Base-by-base conservation (phyloP, 352 stramenopile species). In the Pythium phragmiticola region DNA sequence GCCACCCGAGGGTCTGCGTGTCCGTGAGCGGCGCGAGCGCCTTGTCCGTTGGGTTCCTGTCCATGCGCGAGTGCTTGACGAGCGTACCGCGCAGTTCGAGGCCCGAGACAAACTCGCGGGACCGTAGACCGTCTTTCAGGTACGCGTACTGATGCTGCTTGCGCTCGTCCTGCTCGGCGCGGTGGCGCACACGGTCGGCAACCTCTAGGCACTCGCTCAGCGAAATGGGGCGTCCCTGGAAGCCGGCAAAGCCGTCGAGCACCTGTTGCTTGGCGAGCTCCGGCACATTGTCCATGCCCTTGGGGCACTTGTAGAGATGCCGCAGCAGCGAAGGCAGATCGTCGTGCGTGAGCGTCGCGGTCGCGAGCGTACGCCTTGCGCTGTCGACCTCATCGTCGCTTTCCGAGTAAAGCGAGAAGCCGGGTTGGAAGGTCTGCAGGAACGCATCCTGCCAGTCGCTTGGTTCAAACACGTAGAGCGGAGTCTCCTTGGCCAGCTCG, bases 291-390 rank as follows among this genome's bases (percentile, higher is more conserved):
- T 90, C 64, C 16, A 82, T 59, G 14, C 72, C 74, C 42, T 68
- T 76, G 11, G 77, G 79, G 17, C 79, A 90, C 48, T 87, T 82
- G 77, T 89, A 90, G 12, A 90, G 71, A 34, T 68, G 26, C 26
- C 62, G 72, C 13, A 90, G 66, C 56, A 88, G 65, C 1, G 51
- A 48, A 13, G 70, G 57, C 5, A 90, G 60, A 56, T 85, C 76
- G 2, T 72, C 70, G 34, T 65, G 60, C 17, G 63, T 71, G 39
- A 90, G 74, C 9, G 64, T 72, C 2, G 76, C 78, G 2, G 48
- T 60, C 6, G 61, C 21, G 2, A 87, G 63, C 34, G 59, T 46
- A 17, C 47, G 64, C 9, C 72, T 70, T 0, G 78, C 76, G 4
- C 60, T 66, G 36, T 67, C 59, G 36, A 62, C 72, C 28, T 88